These are phyloP conservation scores for Herpetomonas muscarum DNA, from an alignment of 208 protist genomes.

Conservation along the genomic window DNA sequence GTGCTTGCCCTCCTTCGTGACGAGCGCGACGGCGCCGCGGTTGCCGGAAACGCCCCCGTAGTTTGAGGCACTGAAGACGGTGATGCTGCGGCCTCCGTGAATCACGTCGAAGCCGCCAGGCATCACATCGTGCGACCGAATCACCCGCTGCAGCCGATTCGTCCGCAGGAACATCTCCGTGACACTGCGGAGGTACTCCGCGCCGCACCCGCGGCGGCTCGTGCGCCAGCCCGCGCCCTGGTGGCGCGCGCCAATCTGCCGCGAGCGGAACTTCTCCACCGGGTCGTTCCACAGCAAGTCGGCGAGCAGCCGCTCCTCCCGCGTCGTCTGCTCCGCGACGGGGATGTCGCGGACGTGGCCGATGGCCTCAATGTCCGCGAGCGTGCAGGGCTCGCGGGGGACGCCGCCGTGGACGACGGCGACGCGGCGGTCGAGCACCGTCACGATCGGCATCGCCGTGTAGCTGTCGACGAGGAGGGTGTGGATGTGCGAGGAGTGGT, in stretches of 20 bases:
- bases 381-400: conserved; percentile 78
- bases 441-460: conserved; percentile 78
- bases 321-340: conserved; percentile 89
- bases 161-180: conserved; percentile 95
- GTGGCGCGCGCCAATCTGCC: conserved; percentile 55
- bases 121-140: conserved; percentile 92
- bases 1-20: conserved; percentile 35
- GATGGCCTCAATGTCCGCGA: conserved; percentile 84
- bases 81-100: conserved; percentile 64
- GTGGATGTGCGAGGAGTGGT: conserved; percentile 36
- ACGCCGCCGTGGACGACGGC: conserved; percentile 98
- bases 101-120: conserved; percentile 78
- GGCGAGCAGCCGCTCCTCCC: conserved; percentile 94
- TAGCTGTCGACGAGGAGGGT: conserved; percentile 81
- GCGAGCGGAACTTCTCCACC: conserved; percentile 81
- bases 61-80: conserved; percentile 85
- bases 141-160: conserved; percentile 95
- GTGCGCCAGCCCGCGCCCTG: conserved; percentile 93
- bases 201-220: conserved; percentile 98
- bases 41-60: conserved; percentile 92
- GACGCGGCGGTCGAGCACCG: conserved; percentile 89
- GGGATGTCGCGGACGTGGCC: conserved; percentile 96
- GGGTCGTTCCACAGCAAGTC: conserved; percentile 99
- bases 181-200: conserved; percentile 95
- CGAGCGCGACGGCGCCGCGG: conserved; percentile 93